Evolutionary conservation across 495 filamentous ascomycete species (phyloP).

Genomic region (Hyaloscypha finlandica): DNA sequence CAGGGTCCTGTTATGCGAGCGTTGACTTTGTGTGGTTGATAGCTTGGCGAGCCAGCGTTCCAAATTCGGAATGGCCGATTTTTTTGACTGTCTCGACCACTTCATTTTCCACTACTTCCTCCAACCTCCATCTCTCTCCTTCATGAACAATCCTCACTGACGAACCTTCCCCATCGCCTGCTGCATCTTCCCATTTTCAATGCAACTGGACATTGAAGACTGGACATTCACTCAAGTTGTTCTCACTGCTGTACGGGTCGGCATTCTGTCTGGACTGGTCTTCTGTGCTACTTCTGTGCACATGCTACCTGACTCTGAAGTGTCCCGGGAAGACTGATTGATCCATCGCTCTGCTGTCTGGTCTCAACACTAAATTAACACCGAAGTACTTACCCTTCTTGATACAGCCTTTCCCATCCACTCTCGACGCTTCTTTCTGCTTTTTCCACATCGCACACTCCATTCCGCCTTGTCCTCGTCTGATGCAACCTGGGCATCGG

Average conservation of each 20-base stretch:
- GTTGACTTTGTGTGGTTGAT: too few species aligned
- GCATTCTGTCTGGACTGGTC: not conserved
- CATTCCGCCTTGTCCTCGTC: not conserved
- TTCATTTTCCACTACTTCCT: not conserved
- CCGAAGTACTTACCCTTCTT: not conserved
- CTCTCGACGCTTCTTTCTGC: not conserved
- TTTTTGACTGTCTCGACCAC: not conserved
- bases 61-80: not conserved
- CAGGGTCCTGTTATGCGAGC: too few species aligned
- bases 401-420: not conserved
- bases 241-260: not conserved
- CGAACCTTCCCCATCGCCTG: not conserved
- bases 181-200: not conserved
- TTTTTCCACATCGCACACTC: not conserved
- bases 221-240: not conserved
- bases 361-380: not conserved
- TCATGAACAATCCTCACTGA: not conserved
- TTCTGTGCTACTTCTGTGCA: not conserved
- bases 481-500: not conserved
- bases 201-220: not conserved
- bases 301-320: not conserved
- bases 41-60: not conserved
- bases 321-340: not conserved
- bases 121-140: not conserved
- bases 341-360: constrained; percentile 5